phyloP scores from a whole-genome alignment of 495 filamentous ascomycete genomes.

The Penicillium cinerascens region DNA sequence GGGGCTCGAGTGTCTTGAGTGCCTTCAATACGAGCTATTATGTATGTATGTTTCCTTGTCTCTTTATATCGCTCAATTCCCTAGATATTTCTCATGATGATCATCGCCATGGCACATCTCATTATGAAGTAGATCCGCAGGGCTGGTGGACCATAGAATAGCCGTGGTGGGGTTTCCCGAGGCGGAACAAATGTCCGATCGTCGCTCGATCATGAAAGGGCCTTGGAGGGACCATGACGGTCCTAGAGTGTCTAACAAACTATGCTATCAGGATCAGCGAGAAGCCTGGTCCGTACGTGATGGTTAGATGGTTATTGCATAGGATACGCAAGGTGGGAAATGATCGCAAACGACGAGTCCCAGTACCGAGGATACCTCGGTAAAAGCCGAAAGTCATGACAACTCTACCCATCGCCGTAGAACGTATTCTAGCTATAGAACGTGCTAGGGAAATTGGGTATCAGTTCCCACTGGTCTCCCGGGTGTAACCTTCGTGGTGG shows the following conservation, averaged over 20 bases:
- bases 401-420: background rate
- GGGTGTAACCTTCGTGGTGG: background rate
- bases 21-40: background rate
- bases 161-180: background rate
- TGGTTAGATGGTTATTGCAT: background rate
- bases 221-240: background rate
- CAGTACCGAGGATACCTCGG: background rate
- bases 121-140: background rate
- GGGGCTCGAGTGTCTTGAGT: background rate
- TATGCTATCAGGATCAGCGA: background rate
- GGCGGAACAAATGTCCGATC: background rate
- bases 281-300: background rate
- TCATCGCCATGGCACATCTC: background rate
- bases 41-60: background rate
- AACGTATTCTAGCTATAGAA: no score
- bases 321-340: background rate
- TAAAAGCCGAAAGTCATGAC: background rate
- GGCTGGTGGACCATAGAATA: background rate
- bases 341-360: background rate
- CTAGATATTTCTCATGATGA: background rate
- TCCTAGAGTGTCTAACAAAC: background rate
- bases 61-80: no score
- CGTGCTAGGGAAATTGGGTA: no score
- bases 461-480: background rate
- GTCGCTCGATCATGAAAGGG: background rate